These are phyloP conservation scores for Codiaeum variegatum DNA, from an alignment of 441 rosid species.

Conservation along the genomic window DNA sequence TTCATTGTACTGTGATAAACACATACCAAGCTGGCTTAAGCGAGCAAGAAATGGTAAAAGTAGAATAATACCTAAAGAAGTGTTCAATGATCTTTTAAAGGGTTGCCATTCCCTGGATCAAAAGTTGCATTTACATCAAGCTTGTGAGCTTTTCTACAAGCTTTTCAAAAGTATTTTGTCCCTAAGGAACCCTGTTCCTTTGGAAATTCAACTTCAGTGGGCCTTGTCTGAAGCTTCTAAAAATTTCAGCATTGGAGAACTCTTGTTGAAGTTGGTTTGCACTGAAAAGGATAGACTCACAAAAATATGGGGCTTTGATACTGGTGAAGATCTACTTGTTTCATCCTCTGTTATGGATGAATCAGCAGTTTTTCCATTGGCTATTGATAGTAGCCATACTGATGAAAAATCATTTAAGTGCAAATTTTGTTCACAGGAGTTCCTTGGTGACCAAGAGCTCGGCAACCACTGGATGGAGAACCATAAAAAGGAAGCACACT, in stretches of 20 bases:
- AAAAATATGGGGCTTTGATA: slow-evolving; percentile 68
- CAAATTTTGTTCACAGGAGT: slow-evolving; percentile 60
- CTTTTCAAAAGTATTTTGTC: slow-evolving; percentile 87
- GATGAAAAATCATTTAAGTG: slow-evolving; percentile 47
- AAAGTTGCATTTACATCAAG: slow-evolving; percentile 75
- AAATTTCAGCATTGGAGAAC: slow-evolving; percentile 54
- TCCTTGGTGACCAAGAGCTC: slow-evolving; percentile 52
- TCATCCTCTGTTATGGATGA: slow-evolving; percentile 40
- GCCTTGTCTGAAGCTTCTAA: slow-evolving; percentile 90
- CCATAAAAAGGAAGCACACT: slow-evolving; percentile 75
- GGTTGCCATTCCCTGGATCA: slow-evolving; percentile 59
- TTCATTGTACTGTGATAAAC: slow-evolving; percentile 80
- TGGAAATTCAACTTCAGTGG: slow-evolving; percentile 96
- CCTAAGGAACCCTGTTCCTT: slow-evolving; percentile 83
- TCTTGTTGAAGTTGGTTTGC: slow-evolving; percentile 67
- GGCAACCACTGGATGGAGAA: slow-evolving; percentile 65
- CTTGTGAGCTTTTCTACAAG: slow-evolving; percentile 94
- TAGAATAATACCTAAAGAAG: slow-evolving; percentile 90
- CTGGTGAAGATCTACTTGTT: slow-evolving; percentile 37
- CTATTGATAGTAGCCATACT: slow-evolving; percentile 33
- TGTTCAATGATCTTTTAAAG: slow-evolving; percentile 69
- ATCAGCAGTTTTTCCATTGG: slow-evolving; percentile 38
- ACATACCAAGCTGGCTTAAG: slow-evolving; percentile 98
- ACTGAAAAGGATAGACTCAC: slow-evolving; percentile 74
- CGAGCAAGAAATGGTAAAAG: slow-evolving; percentile 98